Evolutionary conservation across 2,329 filamentous ascomycete species (phyloP), one percentile per base, ranked within the genome.

Genomic region (Cylindrodendrum hubeiense): DNA sequence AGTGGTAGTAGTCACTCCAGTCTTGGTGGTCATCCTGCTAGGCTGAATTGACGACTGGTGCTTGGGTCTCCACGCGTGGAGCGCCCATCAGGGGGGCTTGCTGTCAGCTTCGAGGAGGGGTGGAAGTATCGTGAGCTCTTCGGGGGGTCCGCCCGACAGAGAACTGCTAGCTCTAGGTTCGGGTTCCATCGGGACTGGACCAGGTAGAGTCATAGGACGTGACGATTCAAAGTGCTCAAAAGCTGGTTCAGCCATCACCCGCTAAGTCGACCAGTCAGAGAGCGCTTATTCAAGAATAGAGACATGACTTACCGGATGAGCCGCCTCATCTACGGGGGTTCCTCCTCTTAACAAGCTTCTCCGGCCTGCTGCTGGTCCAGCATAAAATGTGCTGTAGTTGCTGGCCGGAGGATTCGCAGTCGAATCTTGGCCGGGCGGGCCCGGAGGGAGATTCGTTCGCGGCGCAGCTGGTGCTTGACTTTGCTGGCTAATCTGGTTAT

Each of bases 331-430:
- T 30, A 44, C 33, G 9, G 47, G 44, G 13, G 26, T 51, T 22
- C 44, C 41, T 24, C 34, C 51, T 24, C 30, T 51, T 24, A 44
- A 41, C 21, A 33, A 12, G 13, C 28, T 55, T 41, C 54, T 50
- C 22, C 54, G 43, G 10, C 41, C 47, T 13, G 12, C 21, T 6
- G 28, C 9, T 8, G 22, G 28, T 24, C 30, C 39, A 41, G 41
- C 9, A 39, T 61, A 61, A 7, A 54, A 59, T 22, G 55, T 59
- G 9, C 60, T 63, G 19, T 67, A 67, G 37, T 59, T 55, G 17
- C 28, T 21, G 13, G 39, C 5, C 28, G 60, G 24, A 37, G 41
- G 33, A 5, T 26, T 44, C 33, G 52, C 13, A 9, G 47, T 22
- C 19, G 46, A 17, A 17, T 59, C 61, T 17, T 47, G 44, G n/a